phyloP scores from a whole-genome alignment of 805 yeast species.

The Saccharomycopsis schoenii region DNA sequence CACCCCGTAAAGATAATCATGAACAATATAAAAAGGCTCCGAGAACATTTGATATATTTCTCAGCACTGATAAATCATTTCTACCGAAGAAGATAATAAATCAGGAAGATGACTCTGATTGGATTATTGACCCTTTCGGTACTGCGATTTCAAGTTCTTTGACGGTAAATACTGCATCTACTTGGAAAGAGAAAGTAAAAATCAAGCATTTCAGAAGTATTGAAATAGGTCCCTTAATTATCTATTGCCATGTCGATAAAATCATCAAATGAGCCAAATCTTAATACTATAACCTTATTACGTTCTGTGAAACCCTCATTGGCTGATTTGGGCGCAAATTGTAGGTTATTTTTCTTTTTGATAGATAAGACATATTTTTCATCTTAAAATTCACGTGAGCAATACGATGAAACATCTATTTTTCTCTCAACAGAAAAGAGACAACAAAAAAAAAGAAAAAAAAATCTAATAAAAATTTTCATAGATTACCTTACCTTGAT shows the following conservation, averaged over 20 bases:
- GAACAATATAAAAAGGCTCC: neutral
- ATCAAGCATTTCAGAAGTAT: neutral
- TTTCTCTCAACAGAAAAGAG: neutral
- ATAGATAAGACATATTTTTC: neutral
- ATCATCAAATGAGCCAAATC: neutral
- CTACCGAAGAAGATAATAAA: neutral
- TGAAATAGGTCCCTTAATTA: conserved; percentile 1
- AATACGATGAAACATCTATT: neutral
- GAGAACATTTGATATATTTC: conserved; percentile 6
- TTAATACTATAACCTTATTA: neutral
- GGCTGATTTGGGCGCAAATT: neutral
- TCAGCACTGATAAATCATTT: conserved; percentile 7
- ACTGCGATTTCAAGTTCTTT: neutral
- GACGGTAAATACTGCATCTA: neutral
- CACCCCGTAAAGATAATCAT: neutral
- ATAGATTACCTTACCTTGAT: neutral
- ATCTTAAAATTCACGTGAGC: neutral
- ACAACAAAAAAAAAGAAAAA: conserved; percentile 2
- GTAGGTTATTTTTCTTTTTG: neutral
- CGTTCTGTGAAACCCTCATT: neutral
- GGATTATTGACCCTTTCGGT: neutral
- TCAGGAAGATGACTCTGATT: neutral
- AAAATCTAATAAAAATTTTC: neutral
- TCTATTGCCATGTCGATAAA: conserved; percentile 1
- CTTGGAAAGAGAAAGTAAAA: neutral